phyloP scores from a whole-genome alignment of 495 filamentous ascomycete species.

The Lindgomyces ingoldianus region DNA sequence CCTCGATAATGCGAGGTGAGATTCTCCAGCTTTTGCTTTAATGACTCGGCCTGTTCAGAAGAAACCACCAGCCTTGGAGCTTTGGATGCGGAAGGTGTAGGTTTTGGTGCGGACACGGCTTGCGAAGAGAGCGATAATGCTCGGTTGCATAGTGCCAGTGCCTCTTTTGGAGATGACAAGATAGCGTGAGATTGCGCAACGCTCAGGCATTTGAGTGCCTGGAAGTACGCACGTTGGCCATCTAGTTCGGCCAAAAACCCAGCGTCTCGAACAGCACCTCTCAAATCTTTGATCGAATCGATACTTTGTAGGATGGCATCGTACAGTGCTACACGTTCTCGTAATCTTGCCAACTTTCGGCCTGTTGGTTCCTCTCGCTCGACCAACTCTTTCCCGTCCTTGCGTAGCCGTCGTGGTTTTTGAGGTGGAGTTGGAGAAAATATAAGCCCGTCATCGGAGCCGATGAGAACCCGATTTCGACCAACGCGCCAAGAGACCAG shows the following conservation, averaged over 20 bases:
- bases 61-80: constrained; percentile 65
- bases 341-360: constrained; percentile 73
- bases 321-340: constrained; percentile 89
- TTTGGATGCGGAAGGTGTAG: not conserved
- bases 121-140: constrained; percentile 58
- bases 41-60: constrained; percentile 53
- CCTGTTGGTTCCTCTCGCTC: constrained; percentile 56
- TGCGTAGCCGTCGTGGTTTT: constrained; percentile 51
- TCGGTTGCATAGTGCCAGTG: constrained; percentile 78
- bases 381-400: constrained; percentile 58
- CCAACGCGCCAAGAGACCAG: constrained; percentile 94
- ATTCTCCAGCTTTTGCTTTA: constrained; percentile 62
- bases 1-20: constrained; percentile 77
- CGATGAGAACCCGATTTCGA: constrained; percentile 84
- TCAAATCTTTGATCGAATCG: constrained; percentile 84
- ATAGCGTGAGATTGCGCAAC: constrained; percentile 83
- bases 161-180: constrained; percentile 69
- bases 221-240: constrained; percentile 79
- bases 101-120: constrained; percentile 38
- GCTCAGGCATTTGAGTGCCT: constrained; percentile 83
- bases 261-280: constrained; percentile 86
- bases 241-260: constrained; percentile 73
- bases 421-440: constrained; percentile 51
- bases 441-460: constrained; percentile 69
- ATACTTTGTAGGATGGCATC: constrained; percentile 88